Conservation (phyloP, 768 basidiomycete species). For the Kwoniella dejecticola region DNA sequence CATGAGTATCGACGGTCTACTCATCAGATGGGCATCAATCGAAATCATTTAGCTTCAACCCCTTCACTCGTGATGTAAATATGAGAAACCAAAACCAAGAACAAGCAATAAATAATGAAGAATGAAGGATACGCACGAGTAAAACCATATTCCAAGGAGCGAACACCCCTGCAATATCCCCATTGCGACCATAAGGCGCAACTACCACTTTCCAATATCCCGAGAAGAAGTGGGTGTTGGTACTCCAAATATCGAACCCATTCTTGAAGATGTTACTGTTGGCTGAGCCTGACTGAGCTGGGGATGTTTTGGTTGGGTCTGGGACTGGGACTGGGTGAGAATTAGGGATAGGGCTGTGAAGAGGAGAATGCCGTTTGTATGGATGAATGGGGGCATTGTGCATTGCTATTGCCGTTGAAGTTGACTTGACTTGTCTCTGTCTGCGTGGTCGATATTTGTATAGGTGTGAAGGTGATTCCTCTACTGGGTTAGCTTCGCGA, state of each 20-base stretch:
- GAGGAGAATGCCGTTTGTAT: constrained; percentile 14
- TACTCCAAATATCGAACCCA: not conserved
- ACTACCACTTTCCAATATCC: constrained; percentile 16
- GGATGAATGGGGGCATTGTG: constrained; percentile 13
- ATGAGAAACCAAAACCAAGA: no score
- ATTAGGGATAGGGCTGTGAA: constrained; percentile 12
- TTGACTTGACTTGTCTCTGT: no score
- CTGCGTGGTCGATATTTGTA: no score
- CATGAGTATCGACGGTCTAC: no score
- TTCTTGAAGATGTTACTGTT: not conserved
- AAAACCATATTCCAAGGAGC: constrained; percentile 9
- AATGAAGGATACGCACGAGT: not conserved
- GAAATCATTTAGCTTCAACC: no score
- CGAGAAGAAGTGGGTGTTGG: constrained; percentile 5
- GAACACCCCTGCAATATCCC: not conserved
- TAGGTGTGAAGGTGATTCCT: not conserved
- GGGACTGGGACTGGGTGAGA: constrained; percentile 1
- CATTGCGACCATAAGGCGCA: not conserved
- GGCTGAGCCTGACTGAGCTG: not conserved
- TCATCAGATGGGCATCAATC: no score
- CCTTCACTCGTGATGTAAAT: no score
- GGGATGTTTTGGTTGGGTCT: constrained; percentile 1
- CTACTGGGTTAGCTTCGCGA: no score
- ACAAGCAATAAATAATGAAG: not conserved
- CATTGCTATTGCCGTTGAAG: no score